Base-by-base conservation (phyloP, 371 early-diverging fungal genomes). In the Apophysomyces sp. region DNA sequence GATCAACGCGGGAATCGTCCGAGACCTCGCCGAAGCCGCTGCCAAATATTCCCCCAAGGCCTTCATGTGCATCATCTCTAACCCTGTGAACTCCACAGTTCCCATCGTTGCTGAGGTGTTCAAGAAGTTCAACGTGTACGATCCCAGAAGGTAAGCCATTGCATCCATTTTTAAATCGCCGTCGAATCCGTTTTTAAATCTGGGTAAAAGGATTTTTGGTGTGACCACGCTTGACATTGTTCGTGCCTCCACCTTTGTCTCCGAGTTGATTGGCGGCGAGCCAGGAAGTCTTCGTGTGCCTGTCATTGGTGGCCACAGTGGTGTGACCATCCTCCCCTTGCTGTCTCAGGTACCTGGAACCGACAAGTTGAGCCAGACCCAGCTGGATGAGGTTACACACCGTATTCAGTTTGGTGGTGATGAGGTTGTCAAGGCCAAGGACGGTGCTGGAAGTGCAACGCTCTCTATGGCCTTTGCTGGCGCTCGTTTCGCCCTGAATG, bases 351-450 rank as follows among this genome's bases (percentile, higher is more conserved):
- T 84, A 26, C 58, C 76, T 26, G 74, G 66, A 56, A 83, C 87
- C 57, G 67, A 74, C 11, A 70, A 72, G 55, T 85, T 92, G 68
- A 73, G 80, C 44, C 72, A 90, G 37, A 92, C 86, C 28, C 89
- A 93, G 80, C 73, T 88, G 62, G 91, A 90, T 60, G 68, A 81
- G 26, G 82, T 96, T 16, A 92, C 91, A 57, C 68, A 94, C 41
- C 89, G 96, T 58, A 93, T 96, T 63, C 96, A 96, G 75, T 96
- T 83, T 77, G 96, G 94, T 71, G 96, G 96, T 63, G 96, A 96
- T 72, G 96, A 96, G 76, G 96, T 96, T 62, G 94, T 96, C 72
- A 90, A 94, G 84, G 96, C 96, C 63, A 96, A 96, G 85, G 89
- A 84, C 61, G 89, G 89, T 54, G 81, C 86, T 53, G 89, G 89